Evolutionary conservation across 1,284 basidiomycete species (phyloP).

Genomic region (Trichosporon sp.): DNA sequence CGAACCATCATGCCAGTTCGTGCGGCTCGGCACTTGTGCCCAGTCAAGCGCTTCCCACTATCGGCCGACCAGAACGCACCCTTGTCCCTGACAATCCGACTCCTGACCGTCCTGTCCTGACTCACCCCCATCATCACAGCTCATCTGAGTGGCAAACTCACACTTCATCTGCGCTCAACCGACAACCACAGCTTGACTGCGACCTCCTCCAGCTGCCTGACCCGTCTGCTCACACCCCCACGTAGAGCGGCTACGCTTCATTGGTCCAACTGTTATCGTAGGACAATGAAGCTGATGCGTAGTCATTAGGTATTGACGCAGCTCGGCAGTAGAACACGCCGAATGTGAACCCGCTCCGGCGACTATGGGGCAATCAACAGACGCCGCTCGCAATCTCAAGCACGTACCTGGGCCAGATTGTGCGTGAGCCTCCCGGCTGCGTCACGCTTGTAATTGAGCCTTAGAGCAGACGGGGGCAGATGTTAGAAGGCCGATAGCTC

Average conservation of each 20-base stretch:
- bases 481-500: neutral
- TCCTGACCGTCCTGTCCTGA: neutral
- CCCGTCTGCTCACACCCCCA: too few species aligned
- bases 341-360: neutral
- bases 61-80: neutral
- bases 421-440: neutral
- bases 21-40: neutral
- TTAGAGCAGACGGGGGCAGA: neutral
- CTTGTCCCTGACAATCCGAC: neutral
- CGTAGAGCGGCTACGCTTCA: too few species aligned
- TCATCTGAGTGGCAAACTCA: constrained; percentile 1
- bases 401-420: neutral
- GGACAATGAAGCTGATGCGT: too few species aligned
- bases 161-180: neutral
- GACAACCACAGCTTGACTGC: neutral
- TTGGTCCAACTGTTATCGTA: too few species aligned
- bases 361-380: constrained; percentile 5
- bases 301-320: too few species aligned
- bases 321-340: too few species aligned
- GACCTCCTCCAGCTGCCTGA: too few species aligned
- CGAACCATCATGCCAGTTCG: neutral
- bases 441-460: neutral
- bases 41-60: neutral
- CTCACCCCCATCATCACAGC: neutral
- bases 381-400: neutral